Evolutionary conservation across 805 yeast genomes (phyloP), one percentile per base, ranked within the genome.

Genomic region (Metschnikowia aberdeeniae): DNA sequence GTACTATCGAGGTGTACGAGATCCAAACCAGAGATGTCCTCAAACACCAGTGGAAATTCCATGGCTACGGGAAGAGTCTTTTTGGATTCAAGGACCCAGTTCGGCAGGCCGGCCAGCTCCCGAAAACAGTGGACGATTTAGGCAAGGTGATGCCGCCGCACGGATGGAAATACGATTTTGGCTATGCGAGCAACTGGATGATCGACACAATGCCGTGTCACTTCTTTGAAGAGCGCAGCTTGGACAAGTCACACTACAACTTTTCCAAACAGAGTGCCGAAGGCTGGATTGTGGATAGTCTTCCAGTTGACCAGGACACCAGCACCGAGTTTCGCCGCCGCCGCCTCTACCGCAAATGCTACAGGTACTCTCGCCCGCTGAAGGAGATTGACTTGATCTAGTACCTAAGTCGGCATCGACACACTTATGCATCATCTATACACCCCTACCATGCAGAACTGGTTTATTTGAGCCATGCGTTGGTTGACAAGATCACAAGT

Each of bases 1-100:
- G 79, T 36, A 61, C 67, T n/a, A 89, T 87, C 6, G 95, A 89
- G 57, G 70, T 90, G 1, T 90, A 74, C 60, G 96, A 89, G 61
- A 72, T 89, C 20, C 86, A 86, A 59, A 72, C 75, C 36, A 84
- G 76, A 53, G 85, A 85, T 32, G 63, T 80, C 22, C 74, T 84
- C 2, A 77, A 81, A 0, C 67, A 73, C 6, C 72, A 72, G 26
- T 89, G 92, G 86, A 71, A 75, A 32, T 77, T 81, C 26, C 78
- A 78, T 58, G 60, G 76, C 19, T 86, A 73, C 58, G 74, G 92
- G 0, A 67, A 68, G 10, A 67, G 68, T 3, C 60, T 82, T 0
- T 90, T 84, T 61, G 82, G 78, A 46, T 58, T 61, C 14, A 62
- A 63, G 20, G 81, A 82, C 50, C 59, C 67, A 4, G 62, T 48